Percentiles rank a stretch among this genome's conserved stretches.
Evolutionary conservation across 2,329 filamentous ascomycete species (phyloP).

Genomic region (Tolypocladium cylindrosporum): DNA sequence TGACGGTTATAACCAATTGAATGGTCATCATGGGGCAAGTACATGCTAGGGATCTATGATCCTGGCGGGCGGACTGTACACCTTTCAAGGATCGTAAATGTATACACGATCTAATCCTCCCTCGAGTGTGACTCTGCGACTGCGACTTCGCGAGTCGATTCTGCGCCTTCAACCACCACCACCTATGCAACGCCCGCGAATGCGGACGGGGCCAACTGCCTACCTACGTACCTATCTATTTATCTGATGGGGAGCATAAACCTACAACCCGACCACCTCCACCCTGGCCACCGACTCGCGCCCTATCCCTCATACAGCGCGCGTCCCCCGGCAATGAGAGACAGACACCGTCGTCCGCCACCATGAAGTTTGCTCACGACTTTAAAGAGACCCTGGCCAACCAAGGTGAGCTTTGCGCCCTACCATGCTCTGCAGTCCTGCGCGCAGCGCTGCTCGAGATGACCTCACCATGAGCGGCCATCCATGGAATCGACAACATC

Average conservation of each 20-base stretch:
- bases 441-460: neutral
- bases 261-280: neutral
- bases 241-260: neutral
- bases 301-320: neutral
- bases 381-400: constrained; percentile 60
- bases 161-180: neutral
- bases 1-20: too few species aligned
- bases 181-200: neutral
- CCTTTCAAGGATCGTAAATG: too few species aligned
- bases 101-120: too few species aligned
- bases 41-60: too few species aligned
- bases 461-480: neutral
- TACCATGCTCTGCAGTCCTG: neutral
- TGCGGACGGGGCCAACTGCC: neutral
- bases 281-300: neutral
- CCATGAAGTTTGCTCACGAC: constrained; percentile 80
- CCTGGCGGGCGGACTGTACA: too few species aligned
- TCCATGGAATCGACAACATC: neutral
- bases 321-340: neutral
- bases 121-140: too few species aligned
- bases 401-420: constrained; percentile 33
- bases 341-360: neutral
- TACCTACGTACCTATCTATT: neutral
- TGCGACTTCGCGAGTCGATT: neutral
- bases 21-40: too few species aligned